Percentiles rank a stretch among this genome's conserved stretches.
Evolutionary conservation across 2,329 filamentous ascomycete species (phyloP).

Genomic region (Clarireedia paspali): DNA sequence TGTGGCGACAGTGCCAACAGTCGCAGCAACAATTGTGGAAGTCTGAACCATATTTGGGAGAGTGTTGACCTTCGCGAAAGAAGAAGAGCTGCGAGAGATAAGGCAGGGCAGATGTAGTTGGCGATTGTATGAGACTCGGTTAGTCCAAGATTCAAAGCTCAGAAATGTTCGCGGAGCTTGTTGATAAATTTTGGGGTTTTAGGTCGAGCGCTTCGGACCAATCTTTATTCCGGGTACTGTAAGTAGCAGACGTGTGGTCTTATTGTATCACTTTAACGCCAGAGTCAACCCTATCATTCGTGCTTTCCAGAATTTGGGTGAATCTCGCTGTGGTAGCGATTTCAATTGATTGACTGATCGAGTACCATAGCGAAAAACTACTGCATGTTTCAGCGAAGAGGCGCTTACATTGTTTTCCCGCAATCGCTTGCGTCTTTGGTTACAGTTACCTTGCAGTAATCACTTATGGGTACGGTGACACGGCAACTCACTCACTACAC

Average conservation of each 20-base stretch:
- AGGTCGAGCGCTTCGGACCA: slow-evolving; percentile 6
- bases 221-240: slow-evolving; percentile 1
- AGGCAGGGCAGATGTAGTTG: slow-evolving; percentile 3
- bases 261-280: too few species aligned
- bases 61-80: slow-evolving; percentile 1
- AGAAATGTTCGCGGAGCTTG: slow-evolving; percentile 9
- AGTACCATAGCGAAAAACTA: too few species aligned
- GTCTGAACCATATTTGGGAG: slow-evolving; percentile 38
- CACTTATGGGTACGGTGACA: too few species aligned
- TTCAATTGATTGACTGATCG: too few species aligned
- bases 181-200: slow-evolving; percentile 12
- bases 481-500: too few species aligned
- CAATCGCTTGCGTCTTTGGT: too few species aligned
- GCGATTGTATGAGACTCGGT: neutral
- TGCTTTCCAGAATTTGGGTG: too few species aligned
- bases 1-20: slow-evolving; percentile 52
- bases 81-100: neutral
- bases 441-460: too few species aligned
- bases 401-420: too few species aligned
- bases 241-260: neutral
- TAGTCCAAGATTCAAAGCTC: slow-evolving; percentile 7
- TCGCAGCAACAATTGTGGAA: slow-evolving; percentile 51
- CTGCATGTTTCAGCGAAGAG: too few species aligned
- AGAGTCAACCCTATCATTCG: too few species aligned
- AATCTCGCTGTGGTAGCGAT: too few species aligned